A percentile compares a stretch with the other conserved stretches of the same genome.
These are phyloP conservation scores for Adansonia rubrostipa DNA, from an alignment of 441 rosid species.

Conservation along the genomic window DNA sequence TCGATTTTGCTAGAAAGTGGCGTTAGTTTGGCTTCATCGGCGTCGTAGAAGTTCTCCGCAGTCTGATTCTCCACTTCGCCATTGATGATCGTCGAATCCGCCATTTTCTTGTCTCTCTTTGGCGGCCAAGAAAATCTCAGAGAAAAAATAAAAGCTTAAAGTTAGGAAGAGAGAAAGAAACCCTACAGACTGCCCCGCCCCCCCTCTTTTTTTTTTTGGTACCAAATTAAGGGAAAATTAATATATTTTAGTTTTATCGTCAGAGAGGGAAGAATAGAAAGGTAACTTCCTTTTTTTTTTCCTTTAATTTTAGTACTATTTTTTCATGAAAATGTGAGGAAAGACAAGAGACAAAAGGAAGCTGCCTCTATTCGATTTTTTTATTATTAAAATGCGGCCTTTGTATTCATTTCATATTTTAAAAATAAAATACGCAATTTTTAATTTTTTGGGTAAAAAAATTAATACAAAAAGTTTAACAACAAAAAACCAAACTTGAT, in stretches of 20 bases:
- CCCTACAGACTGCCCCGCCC: background rate
- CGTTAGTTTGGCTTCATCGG: slow-evolving; percentile 37
- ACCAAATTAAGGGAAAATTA: background rate
- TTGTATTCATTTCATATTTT: no score
- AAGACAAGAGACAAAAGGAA: background rate
- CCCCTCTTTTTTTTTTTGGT: background rate
- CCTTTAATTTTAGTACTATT: background rate
- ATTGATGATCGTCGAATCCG: slow-evolving; percentile 48
- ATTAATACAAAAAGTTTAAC: no score
- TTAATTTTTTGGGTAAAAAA: no score
- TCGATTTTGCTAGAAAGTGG: slow-evolving; percentile 49
- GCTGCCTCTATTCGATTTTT: background rate
- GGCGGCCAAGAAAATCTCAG: background rate
- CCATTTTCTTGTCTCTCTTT: slow-evolving; percentile 37
- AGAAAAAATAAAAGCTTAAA: background rate
- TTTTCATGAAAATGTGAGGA: background rate
- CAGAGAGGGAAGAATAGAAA: background rate
- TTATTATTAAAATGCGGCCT: no score
- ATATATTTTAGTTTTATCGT: background rate
- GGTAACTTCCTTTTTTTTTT: background rate
- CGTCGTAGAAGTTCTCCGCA: slow-evolving; percentile 45
- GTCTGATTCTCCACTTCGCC: slow-evolving; percentile 43
- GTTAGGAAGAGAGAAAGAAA: background rate
- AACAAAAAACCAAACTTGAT: no score
- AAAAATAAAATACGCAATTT: no score